Evolutionary conservation across 345 rosid genomes (phyloP).

Genomic region (Eucalyptus guilfoylei): DNA sequence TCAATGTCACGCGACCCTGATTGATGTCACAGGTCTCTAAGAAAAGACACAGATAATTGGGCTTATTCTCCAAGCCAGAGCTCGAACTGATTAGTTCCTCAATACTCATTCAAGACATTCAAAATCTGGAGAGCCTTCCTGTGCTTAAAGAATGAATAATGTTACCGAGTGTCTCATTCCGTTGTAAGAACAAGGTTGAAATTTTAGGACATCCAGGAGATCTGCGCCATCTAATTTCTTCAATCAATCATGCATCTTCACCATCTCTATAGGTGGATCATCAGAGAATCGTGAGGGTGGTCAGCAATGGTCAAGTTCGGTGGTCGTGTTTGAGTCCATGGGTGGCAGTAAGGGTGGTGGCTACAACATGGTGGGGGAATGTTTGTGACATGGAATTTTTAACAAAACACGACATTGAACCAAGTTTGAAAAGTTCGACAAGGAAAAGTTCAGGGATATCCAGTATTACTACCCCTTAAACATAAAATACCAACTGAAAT

Average conservation of each 20-base stretch:
- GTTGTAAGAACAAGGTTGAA: neutral
- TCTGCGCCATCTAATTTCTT: neutral
- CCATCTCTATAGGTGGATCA: neutral
- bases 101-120: neutral
- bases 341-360: neutral
- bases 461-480: neutral
- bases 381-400: neutral
- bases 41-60: neutral
- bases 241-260: neutral
- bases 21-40: neutral
- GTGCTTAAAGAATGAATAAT: neutral
- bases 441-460: neutral
- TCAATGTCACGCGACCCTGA: neutral
- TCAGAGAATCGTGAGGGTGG: neutral
- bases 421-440: neutral
- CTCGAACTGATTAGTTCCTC: neutral
- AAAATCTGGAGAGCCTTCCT: neutral
- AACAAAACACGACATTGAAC: neutral
- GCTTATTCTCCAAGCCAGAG: neutral
- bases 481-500: neutral
- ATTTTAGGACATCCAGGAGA: neutral
- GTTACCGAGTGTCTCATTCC: neutral
- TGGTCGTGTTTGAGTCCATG: neutral
- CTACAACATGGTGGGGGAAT: neutral
- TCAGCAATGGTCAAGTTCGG: neutral